Percentiles rank a stretch among this genome's conserved stretches.
Evolutionary conservation across 2,329 filamentous ascomycete genomes (phyloP).

Genomic region (Monosporascus ibericus): DNA sequence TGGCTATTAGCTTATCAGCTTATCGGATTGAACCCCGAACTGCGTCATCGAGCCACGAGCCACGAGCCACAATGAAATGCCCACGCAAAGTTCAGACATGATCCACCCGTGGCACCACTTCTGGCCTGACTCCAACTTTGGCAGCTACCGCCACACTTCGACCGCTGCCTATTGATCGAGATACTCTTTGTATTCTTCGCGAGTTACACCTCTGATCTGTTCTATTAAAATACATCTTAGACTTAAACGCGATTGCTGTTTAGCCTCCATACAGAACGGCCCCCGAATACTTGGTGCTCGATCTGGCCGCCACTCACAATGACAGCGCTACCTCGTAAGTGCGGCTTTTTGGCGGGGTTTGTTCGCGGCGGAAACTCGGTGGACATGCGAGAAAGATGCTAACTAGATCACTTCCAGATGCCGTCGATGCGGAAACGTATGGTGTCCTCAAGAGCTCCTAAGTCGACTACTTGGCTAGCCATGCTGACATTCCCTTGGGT

Average conservation of each 20-base stretch:
- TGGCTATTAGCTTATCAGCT: not conserved
- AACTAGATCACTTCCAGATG: slow-evolving; percentile 54
- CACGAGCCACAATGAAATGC: not conserved
- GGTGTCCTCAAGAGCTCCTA: slow-evolving; percentile 17
- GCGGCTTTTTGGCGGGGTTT: not conserved
- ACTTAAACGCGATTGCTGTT: not conserved
- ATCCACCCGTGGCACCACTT: not conserved
- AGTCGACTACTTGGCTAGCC: slow-evolving; percentile 6
- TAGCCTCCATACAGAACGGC: not conserved
- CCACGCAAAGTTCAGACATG: too few species aligned
- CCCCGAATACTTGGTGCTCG: too few species aligned
- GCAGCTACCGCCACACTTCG: slow-evolving; percentile 13
- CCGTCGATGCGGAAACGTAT: slow-evolving; percentile 93
- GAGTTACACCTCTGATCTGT: not conserved
- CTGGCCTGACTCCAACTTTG: not conserved
- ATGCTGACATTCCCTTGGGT: slow-evolving; percentile 7
- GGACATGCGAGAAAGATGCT: not conserved
- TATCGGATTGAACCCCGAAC: not conserved
- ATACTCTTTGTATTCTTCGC: not conserved
- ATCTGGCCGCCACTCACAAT: slow-evolving; percentile 8
- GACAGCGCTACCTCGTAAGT: slow-evolving; percentile 27
- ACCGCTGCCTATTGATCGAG: not conserved
- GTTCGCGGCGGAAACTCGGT: not conserved
- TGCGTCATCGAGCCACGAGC: slow-evolving; percentile 15
- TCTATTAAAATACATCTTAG: not conserved